Evolutionary conservation across 1,284 basidiomycete species (phyloP).

Genomic region (Naganishia sp.): DNA sequence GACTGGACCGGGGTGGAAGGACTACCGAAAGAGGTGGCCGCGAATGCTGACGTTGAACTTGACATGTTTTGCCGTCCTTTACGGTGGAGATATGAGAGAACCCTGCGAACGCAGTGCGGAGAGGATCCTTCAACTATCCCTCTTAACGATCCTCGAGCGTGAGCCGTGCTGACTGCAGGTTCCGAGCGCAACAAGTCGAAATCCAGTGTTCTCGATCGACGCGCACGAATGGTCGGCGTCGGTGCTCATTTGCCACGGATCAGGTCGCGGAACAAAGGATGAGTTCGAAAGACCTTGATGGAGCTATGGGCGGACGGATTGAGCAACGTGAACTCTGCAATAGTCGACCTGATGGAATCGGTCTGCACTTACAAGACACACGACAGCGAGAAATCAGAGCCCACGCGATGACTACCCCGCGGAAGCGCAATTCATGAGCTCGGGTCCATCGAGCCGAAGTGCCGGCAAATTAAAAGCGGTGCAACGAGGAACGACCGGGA

Average conservation of each 20-base stretch:
- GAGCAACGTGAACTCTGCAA: too few relatives aligned
- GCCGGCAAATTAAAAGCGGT: too few relatives aligned
- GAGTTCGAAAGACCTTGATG: too few relatives aligned
- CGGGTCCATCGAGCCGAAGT: too few relatives aligned
- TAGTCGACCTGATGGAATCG: too few relatives aligned
- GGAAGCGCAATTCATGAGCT: too few relatives aligned
- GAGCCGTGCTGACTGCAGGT: background rate
- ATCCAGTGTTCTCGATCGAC: conserved; percentile 9
- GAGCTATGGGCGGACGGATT: too few relatives aligned
- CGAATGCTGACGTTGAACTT: background rate
- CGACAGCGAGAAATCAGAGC: too few relatives aligned
- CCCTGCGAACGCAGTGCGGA: background rate
- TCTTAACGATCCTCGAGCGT: background rate
- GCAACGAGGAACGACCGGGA: too few relatives aligned
- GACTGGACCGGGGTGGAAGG: background rate
- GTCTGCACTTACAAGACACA: background rate
- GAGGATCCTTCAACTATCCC: background rate
- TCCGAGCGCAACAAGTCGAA: background rate
- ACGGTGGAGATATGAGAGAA: background rate
- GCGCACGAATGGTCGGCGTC: background rate
- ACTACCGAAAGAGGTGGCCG: background rate
- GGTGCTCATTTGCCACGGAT: conserved; percentile 1
- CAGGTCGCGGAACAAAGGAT: background rate
- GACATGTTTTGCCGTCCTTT: background rate
- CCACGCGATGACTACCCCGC: too few relatives aligned